Evolutionary conservation across 2,329 filamentous ascomycete genomes (phyloP), one percentile per base, ranked within the genome.

Genomic region (Claviceps fusiformis): DNA sequence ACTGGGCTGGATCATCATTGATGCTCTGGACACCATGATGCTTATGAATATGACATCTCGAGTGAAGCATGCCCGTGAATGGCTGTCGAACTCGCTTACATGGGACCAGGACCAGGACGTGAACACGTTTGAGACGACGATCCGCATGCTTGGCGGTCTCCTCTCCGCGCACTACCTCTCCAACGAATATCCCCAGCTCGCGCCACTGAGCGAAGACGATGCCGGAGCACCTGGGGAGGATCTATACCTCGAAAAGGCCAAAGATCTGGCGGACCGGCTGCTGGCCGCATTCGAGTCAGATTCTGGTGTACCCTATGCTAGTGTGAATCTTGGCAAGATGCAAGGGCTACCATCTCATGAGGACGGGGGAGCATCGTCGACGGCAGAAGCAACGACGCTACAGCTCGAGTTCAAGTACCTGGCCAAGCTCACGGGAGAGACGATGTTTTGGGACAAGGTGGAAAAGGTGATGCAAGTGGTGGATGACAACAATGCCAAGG

Each of bases 321-420:
- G 90, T 62, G 83, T 98, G 57, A 95, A 96, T 64, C 74, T 98
- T 35, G 87, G 84, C 62, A 87, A 85, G 37, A 82, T 80, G 53
- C 74, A 84, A 64, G 89, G 90, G 13, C 80, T 95, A 49, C 79
- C 80, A 13, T 93, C 92, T 2, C 91, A 97, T 65, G 82, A 82
- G 24, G 89, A 95, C 66, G 82, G 79, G 19, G 93, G 93, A 10
- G 89, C 92, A 8, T 93, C 91, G 0, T 96, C 92, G 2, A 97
- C 92, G 0, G 91, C 93, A 2, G 93, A 98, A 74, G 87, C 92
- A 0, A 89, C 92, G 3, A 93, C 87, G 9, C 69, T 98, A 49
- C 93, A 98, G 72, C 81, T 98, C 11, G 93, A 98, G 69, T 89
- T 97, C 76, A 97, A 97, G 69, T 98, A 98, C 66, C 77, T 98